A percentile compares a stretch with the other conserved stretches of the same genome.
phyloP scores from a whole-genome alignment of 2,329 filamentous ascomycete species.

The Trichoderma hamatum region DNA sequence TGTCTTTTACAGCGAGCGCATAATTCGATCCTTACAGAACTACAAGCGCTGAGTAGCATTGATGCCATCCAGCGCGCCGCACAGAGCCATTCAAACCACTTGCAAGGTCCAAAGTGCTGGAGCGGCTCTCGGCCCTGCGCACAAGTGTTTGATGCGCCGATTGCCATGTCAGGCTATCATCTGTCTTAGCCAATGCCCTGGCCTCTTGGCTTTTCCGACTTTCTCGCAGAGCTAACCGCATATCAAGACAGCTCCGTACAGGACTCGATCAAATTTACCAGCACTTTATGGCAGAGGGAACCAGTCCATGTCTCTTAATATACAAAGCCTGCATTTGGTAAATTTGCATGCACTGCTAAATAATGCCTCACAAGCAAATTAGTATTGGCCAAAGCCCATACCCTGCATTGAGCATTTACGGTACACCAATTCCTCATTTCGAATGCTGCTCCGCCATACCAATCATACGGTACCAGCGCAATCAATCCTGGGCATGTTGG shows the following conservation, averaged over 20 bases:
- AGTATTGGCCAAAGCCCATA: not conserved
- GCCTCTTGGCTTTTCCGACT: not conserved
- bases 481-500: not conserved
- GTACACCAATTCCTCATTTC: constrained; percentile 15
- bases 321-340: constrained; percentile 5
- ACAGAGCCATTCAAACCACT: not conserved
- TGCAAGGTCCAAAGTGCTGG: not conserved
- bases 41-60: not conserved
- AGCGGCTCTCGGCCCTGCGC: not conserved
- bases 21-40: not conserved
- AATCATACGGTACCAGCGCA: constrained; percentile 1
- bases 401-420: not conserved
- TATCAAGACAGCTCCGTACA: not conserved
- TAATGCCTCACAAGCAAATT: constrained; percentile 20
- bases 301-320: constrained; percentile 18
- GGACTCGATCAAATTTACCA: constrained; percentile 1
- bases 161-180: not conserved
- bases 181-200: not conserved
- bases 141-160: not conserved
- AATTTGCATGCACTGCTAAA: constrained; percentile 17
- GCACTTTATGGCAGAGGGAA: not conserved
- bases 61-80: not conserved
- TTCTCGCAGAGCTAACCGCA: not conserved
- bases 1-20: not conserved
- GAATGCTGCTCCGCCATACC: not conserved